A percentile compares a stretch with the other conserved stretches of the same genome.
These are phyloP conservation scores for Crithidia sp. DNA, from an alignment of 208 protist species.

Conservation along the genomic window DNA sequence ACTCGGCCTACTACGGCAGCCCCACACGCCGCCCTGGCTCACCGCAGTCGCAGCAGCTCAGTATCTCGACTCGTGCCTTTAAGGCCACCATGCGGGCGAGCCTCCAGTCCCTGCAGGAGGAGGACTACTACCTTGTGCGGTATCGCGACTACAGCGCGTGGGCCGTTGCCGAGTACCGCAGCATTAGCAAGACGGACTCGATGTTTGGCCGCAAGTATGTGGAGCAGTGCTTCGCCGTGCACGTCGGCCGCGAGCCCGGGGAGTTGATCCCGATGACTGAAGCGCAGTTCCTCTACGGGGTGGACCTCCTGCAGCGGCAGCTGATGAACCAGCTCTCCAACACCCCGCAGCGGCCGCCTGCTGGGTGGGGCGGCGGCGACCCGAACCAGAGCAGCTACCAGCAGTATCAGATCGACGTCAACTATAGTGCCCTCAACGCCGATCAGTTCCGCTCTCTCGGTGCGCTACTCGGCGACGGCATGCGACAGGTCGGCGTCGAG, in stretches of 20 bases:
- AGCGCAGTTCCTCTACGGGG: slow-evolving; percentile 77
- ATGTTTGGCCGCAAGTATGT: slow-evolving; percentile 75
- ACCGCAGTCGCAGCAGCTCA: slow-evolving; percentile 25
- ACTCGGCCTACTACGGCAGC: not conserved
- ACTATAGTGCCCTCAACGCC: slow-evolving; percentile 74
- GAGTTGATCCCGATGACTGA: slow-evolving; percentile 82
- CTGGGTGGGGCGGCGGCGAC: slow-evolving; percentile 23
- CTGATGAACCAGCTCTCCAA: slow-evolving; percentile 57
- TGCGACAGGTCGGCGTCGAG: slow-evolving; percentile 66
- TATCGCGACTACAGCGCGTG: slow-evolving; percentile 87
- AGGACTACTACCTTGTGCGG: slow-evolving; percentile 85
- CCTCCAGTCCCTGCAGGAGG: slow-evolving; percentile 72
- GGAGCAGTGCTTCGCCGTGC: slow-evolving; percentile 86
- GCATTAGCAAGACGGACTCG: slow-evolving; percentile 62
- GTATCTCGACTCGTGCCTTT: slow-evolving; percentile 55
- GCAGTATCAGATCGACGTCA: slow-evolving; percentile 66
- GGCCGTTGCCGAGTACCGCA: slow-evolving; percentile 58
- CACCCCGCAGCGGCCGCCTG: slow-evolving; percentile 23
- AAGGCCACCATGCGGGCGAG: slow-evolving; percentile 59
- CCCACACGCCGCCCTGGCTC: not conserved
- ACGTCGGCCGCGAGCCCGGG: slow-evolving; percentile 77
- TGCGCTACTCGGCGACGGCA: slow-evolving; percentile 69
- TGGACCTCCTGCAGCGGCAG: slow-evolving; percentile 77
- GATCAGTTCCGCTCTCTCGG: slow-evolving; percentile 86
- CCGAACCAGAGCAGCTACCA: slow-evolving; percentile 41